Evolutionary conservation across 169 alveolate genomes (phyloP).

Genomic region (Eimeria sp.): DNA sequence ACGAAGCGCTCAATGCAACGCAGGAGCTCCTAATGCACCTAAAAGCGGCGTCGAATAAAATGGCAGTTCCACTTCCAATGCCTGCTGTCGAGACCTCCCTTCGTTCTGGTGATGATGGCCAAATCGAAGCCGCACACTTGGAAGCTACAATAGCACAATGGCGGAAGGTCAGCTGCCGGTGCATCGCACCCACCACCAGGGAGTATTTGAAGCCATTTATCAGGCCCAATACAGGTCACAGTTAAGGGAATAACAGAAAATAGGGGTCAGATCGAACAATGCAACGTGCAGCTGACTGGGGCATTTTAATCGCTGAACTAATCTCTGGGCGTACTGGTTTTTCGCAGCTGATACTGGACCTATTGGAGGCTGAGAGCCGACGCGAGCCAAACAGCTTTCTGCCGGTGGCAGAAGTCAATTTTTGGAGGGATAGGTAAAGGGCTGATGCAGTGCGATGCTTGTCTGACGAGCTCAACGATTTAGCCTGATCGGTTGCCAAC

Average conservation of each 20-base stretch:
- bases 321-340: neutral
- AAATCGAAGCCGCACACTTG: neutral
- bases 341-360: constrained; percentile 26
- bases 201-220: neutral
- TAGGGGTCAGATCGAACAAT: neutral
- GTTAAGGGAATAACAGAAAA: no score
- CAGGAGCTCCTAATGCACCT: constrained; percentile 38
- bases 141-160: constrained; percentile 47
- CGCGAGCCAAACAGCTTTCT: constrained; percentile 1
- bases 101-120: neutral
- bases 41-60: constrained; percentile 10
- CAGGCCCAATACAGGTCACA: no score
- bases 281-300: neutral
- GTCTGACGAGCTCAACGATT: neutral
- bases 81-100: neutral
- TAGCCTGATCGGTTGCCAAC: neutral
- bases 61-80: constrained; percentile 48
- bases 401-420: constrained; percentile 40
- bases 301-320: neutral
- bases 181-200: neutral
- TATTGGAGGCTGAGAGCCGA: constrained; percentile 24
- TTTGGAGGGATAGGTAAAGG: constrained; percentile 34
- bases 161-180: neutral
- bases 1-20: constrained; percentile 19
- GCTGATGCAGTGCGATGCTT: neutral